phyloP scores from a whole-genome alignment of 1,139 yeast species.

The Yamadazyma songkhlaensis region DNA sequence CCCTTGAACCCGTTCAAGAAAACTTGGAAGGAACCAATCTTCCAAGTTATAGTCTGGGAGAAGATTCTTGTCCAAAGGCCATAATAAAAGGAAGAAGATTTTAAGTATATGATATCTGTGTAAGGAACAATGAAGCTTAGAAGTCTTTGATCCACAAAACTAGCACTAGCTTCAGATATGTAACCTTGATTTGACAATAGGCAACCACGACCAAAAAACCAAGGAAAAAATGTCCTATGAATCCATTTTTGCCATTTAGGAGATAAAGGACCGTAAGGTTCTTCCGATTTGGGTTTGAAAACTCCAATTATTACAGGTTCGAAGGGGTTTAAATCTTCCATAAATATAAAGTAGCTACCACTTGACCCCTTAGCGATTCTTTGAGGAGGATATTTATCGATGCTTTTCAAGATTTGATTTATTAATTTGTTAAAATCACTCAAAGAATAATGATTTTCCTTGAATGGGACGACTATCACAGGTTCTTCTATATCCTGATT shows the following conservation, averaged over 20 bases:
- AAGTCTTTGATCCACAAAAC: slow-evolving; percentile 58
- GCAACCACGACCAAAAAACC: slow-evolving; percentile 74
- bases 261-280: slow-evolving; percentile 75
- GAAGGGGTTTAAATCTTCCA: not conserved
- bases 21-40: slow-evolving; percentile 67
- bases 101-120: slow-evolving; percentile 56
- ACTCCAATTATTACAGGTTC: slow-evolving; percentile 44
- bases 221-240: slow-evolving; percentile 72
- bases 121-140: slow-evolving; percentile 62
- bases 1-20: slow-evolving; percentile 59
- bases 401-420: slow-evolving; percentile 18
- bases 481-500: not conserved
- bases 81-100: slow-evolving; percentile 56
- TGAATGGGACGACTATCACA: not conserved
- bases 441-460: slow-evolving; percentile 17
- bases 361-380: slow-evolving; percentile 67
- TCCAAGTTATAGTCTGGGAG: slow-evolving; percentile 23
- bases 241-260: slow-evolving; percentile 84
- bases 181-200: slow-evolving; percentile 72
- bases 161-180: slow-evolving; percentile 71
- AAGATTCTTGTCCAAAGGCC: slow-evolving; percentile 34
- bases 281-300: slow-evolving; percentile 79
- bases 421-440: slow-evolving; percentile 21
- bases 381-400: slow-evolving; percentile 39
- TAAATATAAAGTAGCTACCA: slow-evolving; percentile 60